A percentile compares a stretch with the other conserved stretches of the same genome.
phyloP scores from a whole-genome alignment of 2,329 filamentous ascomycete species.

The Ceratocystis papillata region DNA sequence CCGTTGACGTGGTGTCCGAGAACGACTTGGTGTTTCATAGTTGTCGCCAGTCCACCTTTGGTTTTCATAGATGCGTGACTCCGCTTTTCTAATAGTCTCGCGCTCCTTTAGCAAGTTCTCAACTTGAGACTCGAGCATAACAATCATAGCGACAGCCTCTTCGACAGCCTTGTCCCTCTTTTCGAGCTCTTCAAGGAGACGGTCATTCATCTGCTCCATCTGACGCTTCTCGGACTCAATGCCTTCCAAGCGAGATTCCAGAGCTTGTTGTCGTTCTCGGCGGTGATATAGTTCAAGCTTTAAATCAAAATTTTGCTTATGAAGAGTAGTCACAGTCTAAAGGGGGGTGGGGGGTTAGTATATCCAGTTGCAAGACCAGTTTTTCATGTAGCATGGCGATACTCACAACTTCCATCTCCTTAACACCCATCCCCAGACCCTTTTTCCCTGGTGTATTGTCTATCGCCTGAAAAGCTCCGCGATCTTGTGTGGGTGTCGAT shows the following conservation, averaged over 20 bases:
- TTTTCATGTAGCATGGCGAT: not conserved
- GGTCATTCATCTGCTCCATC: constrained; percentile 47
- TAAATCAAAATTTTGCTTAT: constrained; percentile 68
- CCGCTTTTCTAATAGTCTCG: constrained; percentile 43
- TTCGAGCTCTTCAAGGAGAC: constrained; percentile 50
- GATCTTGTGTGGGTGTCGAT: constrained; percentile 19
- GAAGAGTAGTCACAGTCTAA: constrained; percentile 54
- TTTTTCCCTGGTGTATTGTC: constrained; percentile 38
- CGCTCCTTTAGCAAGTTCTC: constrained; percentile 45
- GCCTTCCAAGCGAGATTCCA: constrained; percentile 48
- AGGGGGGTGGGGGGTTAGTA: constrained; percentile 19
- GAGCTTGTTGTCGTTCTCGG: constrained; percentile 48
- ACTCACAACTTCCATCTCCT: constrained; percentile 56
- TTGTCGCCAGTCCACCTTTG: constrained; percentile 21
- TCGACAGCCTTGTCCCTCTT: constrained; percentile 59
- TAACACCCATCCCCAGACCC: constrained; percentile 43
- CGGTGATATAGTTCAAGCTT: constrained; percentile 63
- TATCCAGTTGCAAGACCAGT: not conserved
- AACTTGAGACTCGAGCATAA: constrained; percentile 50
- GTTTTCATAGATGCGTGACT: constrained; percentile 28
- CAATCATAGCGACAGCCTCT: constrained; percentile 60
- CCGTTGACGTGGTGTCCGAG: constrained; percentile 10
- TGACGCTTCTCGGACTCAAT: constrained; percentile 46
- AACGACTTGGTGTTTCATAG: constrained; percentile 17
- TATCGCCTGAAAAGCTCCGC: constrained; percentile 14